Base-by-base conservation (phyloP, 2,329 filamentous ascomycete genomes). In the Meredithiella fracta region DNA sequence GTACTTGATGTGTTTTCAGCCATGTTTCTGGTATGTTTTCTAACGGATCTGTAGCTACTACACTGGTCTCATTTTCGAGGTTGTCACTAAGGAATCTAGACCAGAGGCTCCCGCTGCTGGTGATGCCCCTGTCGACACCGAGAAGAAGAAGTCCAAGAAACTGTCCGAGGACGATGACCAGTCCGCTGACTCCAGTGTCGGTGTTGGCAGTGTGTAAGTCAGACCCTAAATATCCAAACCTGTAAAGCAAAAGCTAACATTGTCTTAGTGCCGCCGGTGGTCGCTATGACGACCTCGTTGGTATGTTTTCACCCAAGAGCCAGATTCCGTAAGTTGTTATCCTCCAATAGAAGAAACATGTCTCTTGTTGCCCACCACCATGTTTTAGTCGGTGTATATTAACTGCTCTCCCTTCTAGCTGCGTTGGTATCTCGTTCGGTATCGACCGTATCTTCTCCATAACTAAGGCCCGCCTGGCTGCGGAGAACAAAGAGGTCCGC, bases 391-490 rank as follows among this genome's bases (percentile, higher is more conserved):
- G 15, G n/a, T n/a, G n/a, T n/a, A 23, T 31, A 23, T 9, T 34
- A 17, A 52, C 54, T 17, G 7, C 22, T 29, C 23, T 11, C n/a
- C 26, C 47, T 9, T 37, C 9, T 40, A 58, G 68, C 20, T 72
- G 69, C 53, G 68, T 70, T 8, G 67, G 67, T 54, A 86, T 94
- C 62, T 95, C 90, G 1, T 96, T 97, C 65, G 91, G 91, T 56
- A 87, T 96, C 51, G 91, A 97, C 69, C 83, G 91, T 63, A 96
- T 97, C 65, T 95, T 94, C 71, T 88, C 85, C 63, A 90, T 96
- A 65, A 87, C 84, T 61, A 90, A 94, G 68, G 83, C 86, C 11
- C 77, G 82, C 51, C 76, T 87, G 66, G 80, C 79, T 60, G 78
- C 76, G 57, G 78, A 79, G 58, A 75, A 77, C 63, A 76, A 72